Conservation (phyloP, 2,329 filamentous ascomycete species). For the Exophiala calicioides region DNA sequence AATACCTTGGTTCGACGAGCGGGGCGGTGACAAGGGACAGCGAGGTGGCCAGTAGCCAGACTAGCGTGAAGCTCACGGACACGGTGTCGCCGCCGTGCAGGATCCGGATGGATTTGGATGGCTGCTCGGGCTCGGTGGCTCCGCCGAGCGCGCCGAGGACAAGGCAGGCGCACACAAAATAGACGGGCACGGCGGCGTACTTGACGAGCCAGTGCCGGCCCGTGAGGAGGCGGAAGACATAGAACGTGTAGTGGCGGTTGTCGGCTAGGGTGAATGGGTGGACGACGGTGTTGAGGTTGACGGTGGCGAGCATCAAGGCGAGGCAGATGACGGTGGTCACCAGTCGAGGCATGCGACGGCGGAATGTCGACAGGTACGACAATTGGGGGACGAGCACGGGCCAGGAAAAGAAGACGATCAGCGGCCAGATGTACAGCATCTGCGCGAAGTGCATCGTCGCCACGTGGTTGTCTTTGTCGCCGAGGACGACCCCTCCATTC, state of each 20-base stretch:
- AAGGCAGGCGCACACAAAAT: constrained; percentile 69
- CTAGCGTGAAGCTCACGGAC: constrained; percentile 55
- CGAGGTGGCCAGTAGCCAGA: constrained; percentile 69
- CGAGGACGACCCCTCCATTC: constrained; percentile 91
- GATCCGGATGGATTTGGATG: constrained; percentile 25
- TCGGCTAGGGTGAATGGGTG: constrained; percentile 96
- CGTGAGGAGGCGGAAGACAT: constrained; percentile 85
- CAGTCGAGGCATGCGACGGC: constrained; percentile 42
- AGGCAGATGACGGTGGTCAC: constrained; percentile 40
- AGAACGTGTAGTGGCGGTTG: constrained; percentile 97
- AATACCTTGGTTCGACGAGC: constrained; percentile 92
- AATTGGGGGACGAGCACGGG: constrained; percentile 67
- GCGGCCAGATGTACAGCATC: constrained; percentile 93
- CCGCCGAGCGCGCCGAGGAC: constrained; percentile 63
- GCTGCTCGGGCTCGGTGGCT: constrained; percentile 1
- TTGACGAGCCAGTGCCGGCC: constrained; percentile 63
- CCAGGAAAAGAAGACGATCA: constrained; percentile 84
- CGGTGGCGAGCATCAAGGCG: constrained; percentile 49
- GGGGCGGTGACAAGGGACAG: constrained; percentile 85
- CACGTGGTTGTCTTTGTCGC: constrained; percentile 93
- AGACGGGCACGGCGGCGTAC: constrained; percentile 68
- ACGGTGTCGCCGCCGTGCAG: constrained; percentile 31
- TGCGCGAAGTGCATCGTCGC: constrained; percentile 87
- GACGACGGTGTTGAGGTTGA: constrained; percentile 85
- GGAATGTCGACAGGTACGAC: constrained; percentile 37